Percentiles rank a stretch among this genome's conserved stretches.
Conservation (phyloP, 352 stramenopile genomes). For the Pythium folliculosum region DNA sequence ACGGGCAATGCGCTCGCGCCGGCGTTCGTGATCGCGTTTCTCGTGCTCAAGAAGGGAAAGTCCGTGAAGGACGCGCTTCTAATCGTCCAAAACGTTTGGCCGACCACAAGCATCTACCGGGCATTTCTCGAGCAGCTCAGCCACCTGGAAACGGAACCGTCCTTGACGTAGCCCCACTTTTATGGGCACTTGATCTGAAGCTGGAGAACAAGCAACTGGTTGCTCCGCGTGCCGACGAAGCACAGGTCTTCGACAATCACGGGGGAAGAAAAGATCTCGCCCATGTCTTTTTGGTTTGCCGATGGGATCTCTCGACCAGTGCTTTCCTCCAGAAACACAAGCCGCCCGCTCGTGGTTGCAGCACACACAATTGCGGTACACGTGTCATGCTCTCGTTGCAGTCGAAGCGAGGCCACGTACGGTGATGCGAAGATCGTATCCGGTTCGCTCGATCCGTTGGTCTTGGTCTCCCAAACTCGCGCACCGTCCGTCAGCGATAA, state of each 20-base stretch:
- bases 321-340: constrained; percentile 47
- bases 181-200: neutral
- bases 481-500: constrained; percentile 31
- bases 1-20: constrained; percentile 26
- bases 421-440: constrained; percentile 55
- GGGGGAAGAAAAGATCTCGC: constrained; percentile 60
- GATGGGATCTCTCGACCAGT: constrained; percentile 35
- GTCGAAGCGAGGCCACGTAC: constrained; percentile 17
- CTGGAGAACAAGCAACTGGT: constrained; percentile 44
- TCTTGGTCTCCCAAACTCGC: constrained; percentile 37
- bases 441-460: neutral
- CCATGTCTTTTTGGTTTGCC: constrained; percentile 9
- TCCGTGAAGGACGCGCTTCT: constrained; percentile 22
- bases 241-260: constrained; percentile 47
- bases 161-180: neutral
- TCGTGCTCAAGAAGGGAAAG: constrained; percentile 27
- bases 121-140: constrained; percentile 26
- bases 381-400: neutral
- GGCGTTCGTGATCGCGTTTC: constrained; percentile 30
- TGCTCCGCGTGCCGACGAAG: constrained; percentile 52
- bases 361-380: constrained; percentile 32
- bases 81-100: constrained; percentile 16
- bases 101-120: constrained; percentile 19
- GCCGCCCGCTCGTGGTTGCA: constrained; percentile 38
- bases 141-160: neutral